phyloP scores from a whole-genome alignment of 306 rosid genomes.

The Dalbergia cultrata region DNA sequence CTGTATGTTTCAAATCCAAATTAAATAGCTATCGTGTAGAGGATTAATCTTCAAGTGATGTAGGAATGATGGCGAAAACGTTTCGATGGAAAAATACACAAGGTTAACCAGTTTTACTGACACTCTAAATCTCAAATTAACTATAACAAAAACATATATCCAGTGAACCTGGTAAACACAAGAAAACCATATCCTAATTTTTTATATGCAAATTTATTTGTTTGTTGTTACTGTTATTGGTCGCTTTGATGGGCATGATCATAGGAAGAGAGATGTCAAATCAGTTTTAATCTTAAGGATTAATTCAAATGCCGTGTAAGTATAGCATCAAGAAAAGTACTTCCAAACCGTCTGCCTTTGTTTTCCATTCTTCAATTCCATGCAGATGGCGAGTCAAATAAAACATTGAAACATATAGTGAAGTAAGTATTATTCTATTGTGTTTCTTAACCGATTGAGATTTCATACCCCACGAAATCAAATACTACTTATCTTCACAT shows the following conservation, averaged over 20 bases:
- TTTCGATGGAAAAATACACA: not conserved
- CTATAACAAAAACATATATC: slow-evolving; percentile 6
- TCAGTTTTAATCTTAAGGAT: slow-evolving; percentile 50
- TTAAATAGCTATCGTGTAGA: slow-evolving; percentile 3
- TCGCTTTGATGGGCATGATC: slow-evolving; percentile 20
- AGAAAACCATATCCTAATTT: not conserved
- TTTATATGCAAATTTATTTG: not conserved
- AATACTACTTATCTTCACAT: slow-evolving; percentile 53
- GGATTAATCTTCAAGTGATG: slow-evolving; percentile 19
- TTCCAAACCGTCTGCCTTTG: slow-evolving; percentile 65
- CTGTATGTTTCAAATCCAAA: not conserved
- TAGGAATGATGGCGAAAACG: slow-evolving; percentile 5
- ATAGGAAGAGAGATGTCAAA: slow-evolving; percentile 47
- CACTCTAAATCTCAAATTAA: not conserved
- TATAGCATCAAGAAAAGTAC: slow-evolving; percentile 66
- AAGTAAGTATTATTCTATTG: slow-evolving; percentile 38
- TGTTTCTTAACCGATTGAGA: slow-evolving; percentile 78
- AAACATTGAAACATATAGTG: slow-evolving; percentile 40
- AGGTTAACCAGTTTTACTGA: slow-evolving; percentile 26
- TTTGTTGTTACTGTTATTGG: not conserved
- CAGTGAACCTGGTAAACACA: slow-evolving; percentile 18
- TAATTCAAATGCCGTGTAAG: slow-evolving; percentile 72
- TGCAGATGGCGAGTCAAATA: slow-evolving; percentile 75
- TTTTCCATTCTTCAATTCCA: slow-evolving; percentile 59
- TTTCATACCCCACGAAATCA: slow-evolving; percentile 83